A percentile compares a stretch with the other conserved stretches of the same genome.
These are phyloP conservation scores for Hypomyces perniciosus DNA, from an alignment of 2,329 filamentous ascomycete genomes.

Conservation along the genomic window DNA sequence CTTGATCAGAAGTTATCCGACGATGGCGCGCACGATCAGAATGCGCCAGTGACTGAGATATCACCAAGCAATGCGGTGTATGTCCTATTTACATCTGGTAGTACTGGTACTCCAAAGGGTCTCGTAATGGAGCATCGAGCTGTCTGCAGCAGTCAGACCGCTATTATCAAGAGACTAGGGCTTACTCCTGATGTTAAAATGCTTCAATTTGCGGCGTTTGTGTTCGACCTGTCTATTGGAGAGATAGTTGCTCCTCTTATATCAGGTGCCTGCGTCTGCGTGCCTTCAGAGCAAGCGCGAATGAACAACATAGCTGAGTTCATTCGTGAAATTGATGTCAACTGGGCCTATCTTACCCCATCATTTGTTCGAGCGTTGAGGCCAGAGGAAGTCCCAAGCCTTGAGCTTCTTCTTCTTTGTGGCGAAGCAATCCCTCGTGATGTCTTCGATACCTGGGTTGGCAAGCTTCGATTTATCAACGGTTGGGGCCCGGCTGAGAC, in stretches of 20 bases:
- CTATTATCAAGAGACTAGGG: slow-evolving; percentile 1
- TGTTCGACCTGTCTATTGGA: slow-evolving; percentile 5
- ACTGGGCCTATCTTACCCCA: slow-evolving; percentile 6
- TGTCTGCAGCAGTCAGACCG: slow-evolving; percentile 5
- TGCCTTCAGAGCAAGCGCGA: slow-evolving; percentile 3
- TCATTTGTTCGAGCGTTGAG: not conserved
- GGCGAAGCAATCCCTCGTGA: slow-evolving; percentile 11
- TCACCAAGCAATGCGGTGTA: slow-evolving; percentile 14
- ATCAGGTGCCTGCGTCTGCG: slow-evolving; percentile 5
- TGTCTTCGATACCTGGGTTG: slow-evolving; percentile 12
- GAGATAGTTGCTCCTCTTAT: slow-evolving; percentile 7
- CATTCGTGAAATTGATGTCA: slow-evolving; percentile 2
- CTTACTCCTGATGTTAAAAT: slow-evolving; percentile 1
- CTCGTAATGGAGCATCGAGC: slow-evolving; percentile 18
- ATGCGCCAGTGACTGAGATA: not conserved
- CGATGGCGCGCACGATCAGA: not conserved
- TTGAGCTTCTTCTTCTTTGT: slow-evolving; percentile 10
- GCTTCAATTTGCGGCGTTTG: slow-evolving; percentile 8
- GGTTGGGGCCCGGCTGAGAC: slow-evolving; percentile 17
- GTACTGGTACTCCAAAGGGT: slow-evolving; percentile 20
- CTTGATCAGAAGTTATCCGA: not conserved
- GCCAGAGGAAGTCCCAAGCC: slow-evolving; percentile 4
- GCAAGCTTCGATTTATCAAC: slow-evolving; percentile 12
- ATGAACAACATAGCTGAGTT: slow-evolving; percentile 4
- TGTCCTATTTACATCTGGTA: slow-evolving; percentile 20